Evolutionary conservation across 2,329 filamentous ascomycete species (phyloP).

Genomic region (Tolypocladium amazonense): DNA sequence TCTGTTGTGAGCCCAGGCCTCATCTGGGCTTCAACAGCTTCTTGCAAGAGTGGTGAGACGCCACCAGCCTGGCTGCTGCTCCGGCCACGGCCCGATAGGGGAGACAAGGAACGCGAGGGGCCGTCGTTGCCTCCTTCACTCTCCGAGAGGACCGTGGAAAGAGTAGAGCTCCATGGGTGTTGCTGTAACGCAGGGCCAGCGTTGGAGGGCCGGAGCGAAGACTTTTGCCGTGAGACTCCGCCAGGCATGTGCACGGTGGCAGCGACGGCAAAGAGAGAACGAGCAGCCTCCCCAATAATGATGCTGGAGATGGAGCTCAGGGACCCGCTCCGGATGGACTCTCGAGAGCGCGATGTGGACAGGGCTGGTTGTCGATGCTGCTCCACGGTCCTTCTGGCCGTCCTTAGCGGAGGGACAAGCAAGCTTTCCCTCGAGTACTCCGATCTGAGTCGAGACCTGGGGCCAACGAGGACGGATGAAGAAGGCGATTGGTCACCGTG

Average conservation of each 20-base stretch:
- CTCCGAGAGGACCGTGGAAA: slow-evolving; percentile 54
- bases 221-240: neutral
- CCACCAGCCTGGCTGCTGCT: slow-evolving; percentile 46
- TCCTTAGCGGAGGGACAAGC: slow-evolving; percentile 42
- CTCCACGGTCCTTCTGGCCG: slow-evolving; percentile 37
- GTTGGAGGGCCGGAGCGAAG: neutral
- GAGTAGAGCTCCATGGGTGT: slow-evolving; percentile 53
- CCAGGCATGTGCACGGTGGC: slow-evolving; percentile 11
- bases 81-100: slow-evolving; percentile 30
- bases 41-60: slow-evolving; percentile 43
- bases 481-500: slow-evolving; percentile 33
- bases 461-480: slow-evolving; percentile 27
- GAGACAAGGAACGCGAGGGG: slow-evolving; percentile 36
- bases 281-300: slow-evolving; percentile 36
- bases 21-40: slow-evolving; percentile 26
- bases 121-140: slow-evolving; percentile 43
- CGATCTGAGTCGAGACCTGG: slow-evolving; percentile 19
- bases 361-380: slow-evolving; percentile 37
- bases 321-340: slow-evolving; percentile 42
- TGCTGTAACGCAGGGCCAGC: slow-evolving; percentile 11
- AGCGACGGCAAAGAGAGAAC: slow-evolving; percentile 19
- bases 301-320: slow-evolving; percentile 45
- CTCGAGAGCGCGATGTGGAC: slow-evolving; percentile 39
- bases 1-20: slow-evolving; percentile 18
- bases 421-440: slow-evolving; percentile 53